Base-by-base conservation (phyloP, 176 grass and related monocot genomes). In the Elymus sibiricus region DNA sequence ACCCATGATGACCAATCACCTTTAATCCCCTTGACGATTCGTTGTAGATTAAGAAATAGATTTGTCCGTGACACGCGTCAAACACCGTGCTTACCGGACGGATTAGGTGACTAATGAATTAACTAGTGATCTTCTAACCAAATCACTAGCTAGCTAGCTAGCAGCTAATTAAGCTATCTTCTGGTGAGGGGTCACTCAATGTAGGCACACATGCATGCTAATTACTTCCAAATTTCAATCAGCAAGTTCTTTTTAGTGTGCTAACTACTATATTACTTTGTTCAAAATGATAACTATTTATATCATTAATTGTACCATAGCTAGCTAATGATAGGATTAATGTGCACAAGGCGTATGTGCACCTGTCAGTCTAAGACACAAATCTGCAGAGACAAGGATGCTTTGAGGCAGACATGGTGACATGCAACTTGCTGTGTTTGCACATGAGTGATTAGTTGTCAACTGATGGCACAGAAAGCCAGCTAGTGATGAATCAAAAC, bases 391-490 rank as follows among this genome's bases (percentile, higher is more conserved):
- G 43, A 84, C 47, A 76, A 14, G 11, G 37, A 32, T 74, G 26
- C 74, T 47, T 62, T 26, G 53, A 74, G 53, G 38, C 55, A 71
- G 67, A 78, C 64, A 83, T 77, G 26, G 11, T 74, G n/a, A 1
- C 7, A 44, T 49, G 2, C 70, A 22, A 86, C 4, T 15, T 35
- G 35, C 1, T 67, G 51, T 47, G 21, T 29, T 47, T 76, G 64
- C 71, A 76, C 21, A 51, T 37, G 27, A 65, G 28, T 51, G 71
- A 65, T 65, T 74, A 51, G 21, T 76, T 76, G 40, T 76, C 59
- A 76, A 64, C 26, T 75, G 39, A 84, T 76, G 82, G 82, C 58
- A 84, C 21, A 64, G 28, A 9, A 64, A 74, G 80, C 62, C 72
- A 83, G 37, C 39, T 29, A 38, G 67, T 76, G 87, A 37, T 72